Percentiles rank a stretch among this genome's conserved stretches.
These are phyloP conservation scores for Diversispora eburnea DNA, from an alignment of 192 early-diverging fungal species.

Conservation along the genomic window DNA sequence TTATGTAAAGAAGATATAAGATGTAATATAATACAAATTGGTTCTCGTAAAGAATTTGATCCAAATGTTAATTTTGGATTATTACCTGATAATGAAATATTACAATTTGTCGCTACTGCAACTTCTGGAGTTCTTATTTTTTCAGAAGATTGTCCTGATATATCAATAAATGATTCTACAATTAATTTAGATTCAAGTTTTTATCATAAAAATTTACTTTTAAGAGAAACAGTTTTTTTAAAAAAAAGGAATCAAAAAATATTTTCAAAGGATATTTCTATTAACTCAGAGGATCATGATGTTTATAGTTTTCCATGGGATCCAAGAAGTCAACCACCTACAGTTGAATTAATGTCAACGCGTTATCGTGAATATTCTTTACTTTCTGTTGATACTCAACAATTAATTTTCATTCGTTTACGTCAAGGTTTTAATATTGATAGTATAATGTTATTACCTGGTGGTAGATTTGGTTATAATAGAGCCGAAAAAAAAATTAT, in stretches of 20 bases:
- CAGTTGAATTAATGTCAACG: slow-evolving; percentile 56
- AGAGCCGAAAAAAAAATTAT: slow-evolving; percentile 45
- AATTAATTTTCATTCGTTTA: slow-evolving; percentile 61
- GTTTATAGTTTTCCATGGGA: slow-evolving; percentile 65
- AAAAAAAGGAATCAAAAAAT: slow-evolving; percentile 37
- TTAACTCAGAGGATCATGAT: slow-evolving; percentile 33
- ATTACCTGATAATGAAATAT: slow-evolving; percentile 71
- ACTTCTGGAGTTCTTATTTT: slow-evolving; percentile 69
- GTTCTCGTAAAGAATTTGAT: slow-evolving; percentile 54
- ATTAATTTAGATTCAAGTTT: slow-evolving; percentile 33
- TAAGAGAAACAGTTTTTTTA: slow-evolving; percentile 41
- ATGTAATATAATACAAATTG: slow-evolving; percentile 73
- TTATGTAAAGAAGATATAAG: slow-evolving; percentile 59
- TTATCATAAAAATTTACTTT: slow-evolving; percentile 49
- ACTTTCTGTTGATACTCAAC: slow-evolving; percentile 50
- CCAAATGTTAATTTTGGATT: slow-evolving; percentile 74
- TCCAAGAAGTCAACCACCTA: slow-evolving; percentile 53
- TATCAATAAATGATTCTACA: slow-evolving; percentile 8
- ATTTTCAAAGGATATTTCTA: slow-evolving; percentile 28
- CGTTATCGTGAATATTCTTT: slow-evolving; percentile 65
- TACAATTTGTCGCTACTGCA: slow-evolving; percentile 64
- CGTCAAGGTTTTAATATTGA: slow-evolving; percentile 68
- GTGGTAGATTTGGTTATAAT: slow-evolving; percentile 38
- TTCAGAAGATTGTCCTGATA: slow-evolving; percentile 58
- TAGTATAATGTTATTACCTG: slow-evolving; percentile 47